Evolutionary conservation across 495 filamentous ascomycete genomes (phyloP).

Genomic region (Bryoglossum gracile): DNA sequence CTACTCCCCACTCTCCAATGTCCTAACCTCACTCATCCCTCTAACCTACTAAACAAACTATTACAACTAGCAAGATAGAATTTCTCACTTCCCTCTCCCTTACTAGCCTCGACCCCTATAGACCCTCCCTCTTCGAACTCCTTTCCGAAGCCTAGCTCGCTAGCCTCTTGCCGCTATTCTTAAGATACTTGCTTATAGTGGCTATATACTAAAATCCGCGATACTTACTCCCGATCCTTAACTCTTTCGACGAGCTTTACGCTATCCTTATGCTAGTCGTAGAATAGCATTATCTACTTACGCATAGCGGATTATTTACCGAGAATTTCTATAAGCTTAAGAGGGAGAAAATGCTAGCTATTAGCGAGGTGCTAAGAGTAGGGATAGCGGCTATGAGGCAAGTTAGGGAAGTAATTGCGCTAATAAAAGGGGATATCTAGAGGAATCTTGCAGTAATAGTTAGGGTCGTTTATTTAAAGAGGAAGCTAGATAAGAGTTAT

Average conservation of each 20-base stretch:
- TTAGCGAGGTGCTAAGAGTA: conserved; percentile 75
- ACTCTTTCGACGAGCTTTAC: conserved; percentile 94
- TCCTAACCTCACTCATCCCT: no score
- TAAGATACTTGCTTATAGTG: conserved; percentile 86
- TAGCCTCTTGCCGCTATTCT: conserved; percentile 83
- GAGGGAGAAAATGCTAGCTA: conserved; percentile 73
- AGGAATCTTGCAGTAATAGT: conserved; percentile 84
- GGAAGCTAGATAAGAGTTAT: conserved; percentile 90
- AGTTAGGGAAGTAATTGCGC: conserved; percentile 69
- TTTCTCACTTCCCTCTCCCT: conserved; percentile 51
- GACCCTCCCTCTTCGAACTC: conserved; percentile 85
- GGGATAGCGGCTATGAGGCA: conserved; percentile 56
- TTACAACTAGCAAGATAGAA: conserved; percentile 53
- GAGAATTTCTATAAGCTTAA: conserved; percentile 98
- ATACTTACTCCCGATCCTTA: conserved; percentile 83
- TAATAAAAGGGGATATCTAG: conserved; percentile 73
- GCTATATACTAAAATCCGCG: conserved; percentile 88
- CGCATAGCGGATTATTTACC: conserved; percentile 87
- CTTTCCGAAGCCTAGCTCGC: conserved; percentile 91
- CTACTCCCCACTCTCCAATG: no score
- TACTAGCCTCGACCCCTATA: conserved; percentile 64
- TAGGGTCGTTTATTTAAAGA: conserved; percentile 85
- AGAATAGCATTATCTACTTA: conserved; percentile 86
- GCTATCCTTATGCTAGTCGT: conserved; percentile 78
- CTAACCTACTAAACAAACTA: no score